Evolutionary conservation across 495 filamentous ascomycete species (phyloP), one percentile per base, ranked within the genome.

Genomic region (Lasiosphaeris hirsuta): DNA sequence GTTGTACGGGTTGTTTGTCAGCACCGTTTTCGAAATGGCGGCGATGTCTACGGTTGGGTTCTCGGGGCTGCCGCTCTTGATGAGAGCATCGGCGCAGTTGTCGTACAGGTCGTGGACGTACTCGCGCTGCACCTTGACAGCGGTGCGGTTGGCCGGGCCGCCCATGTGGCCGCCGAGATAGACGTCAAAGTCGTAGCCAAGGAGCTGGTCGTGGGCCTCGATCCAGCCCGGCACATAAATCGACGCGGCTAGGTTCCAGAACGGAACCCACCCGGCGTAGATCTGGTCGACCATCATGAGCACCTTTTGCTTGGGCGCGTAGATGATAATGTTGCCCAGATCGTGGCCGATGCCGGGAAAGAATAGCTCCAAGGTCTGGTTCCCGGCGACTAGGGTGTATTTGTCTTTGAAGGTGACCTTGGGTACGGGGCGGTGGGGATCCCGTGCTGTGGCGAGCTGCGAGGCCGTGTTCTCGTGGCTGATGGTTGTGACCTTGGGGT

Each of bases 231-330:
- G 73, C 23, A 77, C 58, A 60, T 68, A 60, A 18, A 69, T 41
- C 3, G 69, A 58, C 36, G 69, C 61, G 10, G 55, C 72, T 0
- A 78, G 67, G 15, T 65, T 49, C 10, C 62, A 56, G 51, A 74
- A 78, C 0, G 75, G 75, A n/a, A 59, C 65, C 71, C 71, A 75
- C 19, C 74, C 73, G 1, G 75, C 70, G 52, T 70, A 74, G 35
- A 73, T 64, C 7, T 75, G 51, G 47, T 77, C 73, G 41, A 77
- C 67, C 38, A 75, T 56, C 59, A 72, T 72, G n/a, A 77, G 55
- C 6, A 73, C 59, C 54, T 73, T 75, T 50, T 67, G 63, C n/a
- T 49, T 40, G 17, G 70, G 63, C 2, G 70, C 60, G 56, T 72
- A 72, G 53, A 77, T 69, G 67, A 74, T 72, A 41, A 75, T 74